These are phyloP conservation scores for Metarhizium sp. DNA, from an alignment of 2,329 filamentous ascomycete genomes.

Conservation along the genomic window DNA sequence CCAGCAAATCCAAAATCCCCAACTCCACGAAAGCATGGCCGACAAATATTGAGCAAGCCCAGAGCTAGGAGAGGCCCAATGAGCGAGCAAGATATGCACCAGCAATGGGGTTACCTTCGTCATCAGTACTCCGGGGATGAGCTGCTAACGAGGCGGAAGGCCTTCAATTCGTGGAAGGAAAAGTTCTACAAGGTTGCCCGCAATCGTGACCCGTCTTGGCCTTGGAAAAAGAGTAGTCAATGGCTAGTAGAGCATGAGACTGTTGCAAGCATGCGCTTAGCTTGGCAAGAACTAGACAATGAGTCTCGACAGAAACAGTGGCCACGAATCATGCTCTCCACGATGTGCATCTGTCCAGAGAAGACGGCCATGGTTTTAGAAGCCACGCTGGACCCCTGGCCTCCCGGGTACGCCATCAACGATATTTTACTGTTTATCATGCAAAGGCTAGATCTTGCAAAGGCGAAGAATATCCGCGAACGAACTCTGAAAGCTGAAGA, in stretches of 20 bases:
- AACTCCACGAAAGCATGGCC: neutral
- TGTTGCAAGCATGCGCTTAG: slow-evolving; percentile 20
- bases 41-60: neutral
- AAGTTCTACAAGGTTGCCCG: slow-evolving; percentile 13
- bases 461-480: slow-evolving; percentile 12
- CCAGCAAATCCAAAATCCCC: neutral
- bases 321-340: slow-evolving; percentile 26
- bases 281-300: slow-evolving; percentile 21
- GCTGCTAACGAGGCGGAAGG: slow-evolving; percentile 10
- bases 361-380: slow-evolving; percentile 23
- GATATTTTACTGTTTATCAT: slow-evolving; percentile 26
- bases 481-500: slow-evolving; percentile 18
- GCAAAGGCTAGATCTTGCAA: slow-evolving; percentile 11
- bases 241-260: slow-evolving; percentile 21
- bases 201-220: slow-evolving; percentile 9
- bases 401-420: slow-evolving; percentile 27
- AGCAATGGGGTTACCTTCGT: slow-evolving; percentile 24
- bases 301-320: slow-evolving; percentile 18
- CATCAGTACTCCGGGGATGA: slow-evolving; percentile 16
- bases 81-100: slow-evolving; percentile 6
- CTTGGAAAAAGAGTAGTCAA: slow-evolving; percentile 17
- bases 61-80: neutral
- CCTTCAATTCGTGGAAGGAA: slow-evolving; percentile 21
- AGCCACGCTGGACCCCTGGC: slow-evolving; percentile 26
- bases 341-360: slow-evolving; percentile 22